phyloP scores from a whole-genome alignment of 2,329 filamentous ascomycete genomes.

The Hypomyces rosellus region DNA sequence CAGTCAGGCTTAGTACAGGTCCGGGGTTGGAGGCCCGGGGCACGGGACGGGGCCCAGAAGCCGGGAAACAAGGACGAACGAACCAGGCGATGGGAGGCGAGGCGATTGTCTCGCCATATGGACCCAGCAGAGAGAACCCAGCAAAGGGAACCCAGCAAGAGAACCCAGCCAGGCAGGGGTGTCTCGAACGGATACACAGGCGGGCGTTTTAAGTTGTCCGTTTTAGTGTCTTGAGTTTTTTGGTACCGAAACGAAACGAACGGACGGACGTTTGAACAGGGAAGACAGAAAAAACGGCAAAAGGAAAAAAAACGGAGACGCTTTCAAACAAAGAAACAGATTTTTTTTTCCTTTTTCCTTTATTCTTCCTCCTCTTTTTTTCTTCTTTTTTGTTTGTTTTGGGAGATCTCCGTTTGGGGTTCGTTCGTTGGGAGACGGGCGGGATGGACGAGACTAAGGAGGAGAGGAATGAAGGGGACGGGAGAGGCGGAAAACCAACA shows the following conservation, averaged over 20 bases:
- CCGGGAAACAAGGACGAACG: not conserved
- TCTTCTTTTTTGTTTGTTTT: too few species aligned
- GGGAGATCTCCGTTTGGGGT: too few species aligned
- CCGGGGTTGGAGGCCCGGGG: not conserved
- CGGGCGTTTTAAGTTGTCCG: slow-evolving; percentile 5
- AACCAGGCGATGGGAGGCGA: slow-evolving; percentile 3
- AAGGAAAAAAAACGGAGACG: too few species aligned
- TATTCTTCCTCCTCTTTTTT: too few species aligned
- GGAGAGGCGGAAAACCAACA: too few species aligned
- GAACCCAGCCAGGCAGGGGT: not conserved
- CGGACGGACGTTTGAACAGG: not conserved
- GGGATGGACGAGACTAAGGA: too few species aligned
- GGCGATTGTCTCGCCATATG: slow-evolving; percentile 1
- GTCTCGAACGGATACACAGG: not conserved
- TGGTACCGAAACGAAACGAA: too few species aligned
- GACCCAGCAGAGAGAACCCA: not conserved
- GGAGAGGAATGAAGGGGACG: too few species aligned
- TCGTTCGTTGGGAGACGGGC: too few species aligned
- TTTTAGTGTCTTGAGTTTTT: not conserved
- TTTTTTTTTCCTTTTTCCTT: too few species aligned
- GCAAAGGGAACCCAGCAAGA: not conserved
- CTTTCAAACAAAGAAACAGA: too few species aligned
- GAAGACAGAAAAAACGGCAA: not conserved
- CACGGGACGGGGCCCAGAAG: slow-evolving; percentile 8
- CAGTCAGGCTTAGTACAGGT: not conserved